A percentile compares a stretch with the other conserved stretches of the same genome.
Evolutionary conservation across 805 yeast species (phyloP).

Genomic region (Ogataea kodamae): DNA sequence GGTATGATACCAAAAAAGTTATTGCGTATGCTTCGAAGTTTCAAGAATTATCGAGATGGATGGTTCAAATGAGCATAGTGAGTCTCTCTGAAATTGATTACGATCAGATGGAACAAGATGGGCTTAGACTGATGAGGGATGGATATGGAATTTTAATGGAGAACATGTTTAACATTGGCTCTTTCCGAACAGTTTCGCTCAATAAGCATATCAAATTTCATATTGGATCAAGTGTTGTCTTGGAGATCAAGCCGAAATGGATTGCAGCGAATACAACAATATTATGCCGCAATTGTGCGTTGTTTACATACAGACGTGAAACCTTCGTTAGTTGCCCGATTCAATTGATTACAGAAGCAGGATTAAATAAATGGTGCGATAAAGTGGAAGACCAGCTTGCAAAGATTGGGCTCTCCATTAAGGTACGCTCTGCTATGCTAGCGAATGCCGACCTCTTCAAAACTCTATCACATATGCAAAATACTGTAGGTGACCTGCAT

Average conservation of each 20-base stretch:
- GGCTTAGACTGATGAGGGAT: slow-evolving; percentile 12
- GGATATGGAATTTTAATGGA: slow-evolving; percentile 27
- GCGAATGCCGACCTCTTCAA: slow-evolving; percentile 9
- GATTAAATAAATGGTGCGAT: slow-evolving; percentile 35
- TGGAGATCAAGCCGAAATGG: slow-evolving; percentile 56
- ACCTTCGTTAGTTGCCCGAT: slow-evolving; percentile 39
- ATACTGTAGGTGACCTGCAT: slow-evolving; percentile 33
- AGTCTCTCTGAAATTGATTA: slow-evolving; percentile 2
- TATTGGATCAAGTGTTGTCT: slow-evolving; percentile 13
- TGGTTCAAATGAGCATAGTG: slow-evolving; percentile 19
- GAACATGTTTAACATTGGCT: slow-evolving; percentile 16
- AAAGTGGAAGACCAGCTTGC: slow-evolving; percentile 21
- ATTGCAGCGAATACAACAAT: slow-evolving; percentile 35
- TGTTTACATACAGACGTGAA: slow-evolving; percentile 32
- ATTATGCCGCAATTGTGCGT: slow-evolving; percentile 46
- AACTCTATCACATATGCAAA: slow-evolving; percentile 33
- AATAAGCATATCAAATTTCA: slow-evolving; percentile 29
- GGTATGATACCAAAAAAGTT: slow-evolving; percentile 39
- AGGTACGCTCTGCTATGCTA: slow-evolving; percentile 5
- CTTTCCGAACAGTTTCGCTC: slow-evolving; percentile 11
- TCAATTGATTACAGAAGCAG: slow-evolving; percentile 33
- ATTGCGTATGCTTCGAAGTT: slow-evolving; percentile 35
- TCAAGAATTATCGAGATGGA: slow-evolving; percentile 12
- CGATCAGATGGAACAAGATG: neutral
- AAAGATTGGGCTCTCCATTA: neutral